These are phyloP conservation scores for Phytophthora capsici DNA, from an alignment of 352 stramenopile species.

Conservation along the genomic window DNA sequence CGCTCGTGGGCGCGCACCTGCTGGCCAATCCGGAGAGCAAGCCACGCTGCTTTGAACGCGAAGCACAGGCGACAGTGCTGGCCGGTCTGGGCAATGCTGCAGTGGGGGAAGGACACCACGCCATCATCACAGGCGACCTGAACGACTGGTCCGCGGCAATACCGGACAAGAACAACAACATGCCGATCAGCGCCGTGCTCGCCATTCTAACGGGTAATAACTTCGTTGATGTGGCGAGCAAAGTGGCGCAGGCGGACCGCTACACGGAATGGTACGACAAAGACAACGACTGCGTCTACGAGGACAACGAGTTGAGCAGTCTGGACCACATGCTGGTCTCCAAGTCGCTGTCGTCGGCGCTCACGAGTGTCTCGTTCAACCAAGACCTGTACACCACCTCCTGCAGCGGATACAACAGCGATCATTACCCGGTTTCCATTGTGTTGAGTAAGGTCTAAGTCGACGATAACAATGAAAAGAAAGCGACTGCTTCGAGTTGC, in stretches of 20 bases:
- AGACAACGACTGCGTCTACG: slow-evolving; percentile 69
- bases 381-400: slow-evolving; percentile 58
- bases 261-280: slow-evolving; percentile 71
- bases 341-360: slow-evolving; percentile 45
- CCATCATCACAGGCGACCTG: slow-evolving; percentile 71
- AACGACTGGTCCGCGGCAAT: slow-evolving; percentile 67
- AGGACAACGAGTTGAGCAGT: slow-evolving; percentile 53
- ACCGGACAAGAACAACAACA: slow-evolving; percentile 68
- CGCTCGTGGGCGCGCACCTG: slow-evolving; percentile 68
- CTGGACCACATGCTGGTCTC: slow-evolving; percentile 73
- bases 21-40: slow-evolving; percentile 67
- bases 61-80: slow-evolving; percentile 67
- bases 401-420: slow-evolving; percentile 64
- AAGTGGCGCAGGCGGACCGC: slow-evolving; percentile 45
- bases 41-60: slow-evolving; percentile 60
- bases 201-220: slow-evolving; percentile 49
- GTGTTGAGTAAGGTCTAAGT: slow-evolving; percentile 24
- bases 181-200: slow-evolving; percentile 61
- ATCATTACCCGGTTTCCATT: slow-evolving; percentile 61
- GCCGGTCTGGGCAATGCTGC: slow-evolving; percentile 47
- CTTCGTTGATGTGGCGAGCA: slow-evolving; percentile 55
- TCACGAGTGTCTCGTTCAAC: slow-evolving; percentile 56
- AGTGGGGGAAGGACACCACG: slow-evolving; percentile 52
- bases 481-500: neutral
- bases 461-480: neutral